Conservation (phyloP, 371 early-diverging fungal genomes). For the Nosema muscidifuracis region DNA sequence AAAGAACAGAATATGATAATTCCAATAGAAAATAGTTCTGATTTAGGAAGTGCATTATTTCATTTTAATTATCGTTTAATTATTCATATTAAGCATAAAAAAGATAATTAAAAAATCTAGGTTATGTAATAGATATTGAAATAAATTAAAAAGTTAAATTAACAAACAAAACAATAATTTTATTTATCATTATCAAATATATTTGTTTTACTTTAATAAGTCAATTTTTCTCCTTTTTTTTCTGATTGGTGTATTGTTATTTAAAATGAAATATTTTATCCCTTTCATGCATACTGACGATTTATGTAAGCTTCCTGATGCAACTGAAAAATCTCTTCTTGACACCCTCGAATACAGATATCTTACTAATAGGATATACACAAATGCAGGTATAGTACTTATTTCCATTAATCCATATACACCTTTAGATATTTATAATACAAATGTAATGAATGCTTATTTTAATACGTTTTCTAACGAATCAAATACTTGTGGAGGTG, state of each 20-base stretch:
- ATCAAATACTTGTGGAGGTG: not conserved
- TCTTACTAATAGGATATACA: slow-evolving; percentile 49
- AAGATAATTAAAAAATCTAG: not conserved
- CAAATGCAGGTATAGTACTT: slow-evolving; percentile 49
- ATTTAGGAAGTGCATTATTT: slow-evolving; percentile 23
- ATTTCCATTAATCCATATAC: slow-evolving; percentile 62
- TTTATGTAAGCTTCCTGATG: slow-evolving; percentile 45
- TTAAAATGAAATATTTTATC: not conserved
- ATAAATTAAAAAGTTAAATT: too few species aligned
- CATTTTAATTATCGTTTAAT: slow-evolving; percentile 31
- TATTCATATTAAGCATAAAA: slow-evolving; percentile 16
- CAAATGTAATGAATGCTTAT: slow-evolving; percentile 1
- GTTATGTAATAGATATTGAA: too few species aligned
- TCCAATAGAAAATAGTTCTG: slow-evolving; percentile 31
- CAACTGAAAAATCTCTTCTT: slow-evolving; percentile 44
- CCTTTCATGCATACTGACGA: slow-evolving; percentile 42
- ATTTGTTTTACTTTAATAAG: too few species aligned
- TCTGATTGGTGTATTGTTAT: slow-evolving; percentile 12
- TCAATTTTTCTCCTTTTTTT: not conserved
- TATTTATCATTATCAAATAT: too few species aligned
- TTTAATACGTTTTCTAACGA: not conserved
- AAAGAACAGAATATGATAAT: slow-evolving; percentile 16
- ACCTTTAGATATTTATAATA: slow-evolving; percentile 23
- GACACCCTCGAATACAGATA: slow-evolving; percentile 51
- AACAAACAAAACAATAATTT: too few species aligned